Conservation (phyloP, 176 grass and related monocot genomes). For the Bothriochloa decipiens region DNA sequence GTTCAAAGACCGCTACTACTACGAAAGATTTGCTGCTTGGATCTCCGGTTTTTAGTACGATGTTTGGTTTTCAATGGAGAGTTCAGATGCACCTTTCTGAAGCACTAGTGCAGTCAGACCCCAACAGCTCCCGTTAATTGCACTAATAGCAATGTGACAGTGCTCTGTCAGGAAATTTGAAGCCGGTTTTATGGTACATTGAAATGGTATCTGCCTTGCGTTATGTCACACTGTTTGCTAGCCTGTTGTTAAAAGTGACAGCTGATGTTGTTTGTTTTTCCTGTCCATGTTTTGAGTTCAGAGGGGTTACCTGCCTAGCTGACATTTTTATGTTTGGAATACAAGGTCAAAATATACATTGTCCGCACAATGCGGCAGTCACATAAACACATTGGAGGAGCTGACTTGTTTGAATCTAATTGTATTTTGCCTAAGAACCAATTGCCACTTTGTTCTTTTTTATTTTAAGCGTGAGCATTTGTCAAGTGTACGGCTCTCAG, state of each 20-base stretch:
- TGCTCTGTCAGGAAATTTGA: background rate
- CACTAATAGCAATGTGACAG: background rate
- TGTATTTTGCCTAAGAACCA: background rate
- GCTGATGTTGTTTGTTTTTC: background rate
- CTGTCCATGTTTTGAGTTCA: background rate
- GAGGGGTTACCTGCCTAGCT: background rate
- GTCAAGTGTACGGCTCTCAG: constrained; percentile 15
- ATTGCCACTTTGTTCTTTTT: background rate
- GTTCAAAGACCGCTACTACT: background rate
- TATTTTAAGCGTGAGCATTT: background rate
- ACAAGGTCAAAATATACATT: background rate
- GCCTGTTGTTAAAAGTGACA: background rate
- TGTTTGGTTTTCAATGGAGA: background rate
- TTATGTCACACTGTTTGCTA: background rate
- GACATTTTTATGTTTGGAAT: background rate
- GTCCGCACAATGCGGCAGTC: background rate
- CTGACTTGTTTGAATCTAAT: background rate
- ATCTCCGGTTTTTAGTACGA: background rate
- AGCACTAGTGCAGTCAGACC: background rate
- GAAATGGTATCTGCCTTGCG: background rate
- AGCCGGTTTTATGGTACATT: background rate
- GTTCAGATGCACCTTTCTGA: background rate
- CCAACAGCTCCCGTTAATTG: background rate
- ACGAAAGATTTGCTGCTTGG: background rate
- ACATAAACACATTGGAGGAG: background rate